Percentiles rank a stretch among this genome's conserved stretches.
These are phyloP conservation scores for Urochloa ruziziensis DNA, from an alignment of 176 grass and related monocot species.

Conservation along the genomic window DNA sequence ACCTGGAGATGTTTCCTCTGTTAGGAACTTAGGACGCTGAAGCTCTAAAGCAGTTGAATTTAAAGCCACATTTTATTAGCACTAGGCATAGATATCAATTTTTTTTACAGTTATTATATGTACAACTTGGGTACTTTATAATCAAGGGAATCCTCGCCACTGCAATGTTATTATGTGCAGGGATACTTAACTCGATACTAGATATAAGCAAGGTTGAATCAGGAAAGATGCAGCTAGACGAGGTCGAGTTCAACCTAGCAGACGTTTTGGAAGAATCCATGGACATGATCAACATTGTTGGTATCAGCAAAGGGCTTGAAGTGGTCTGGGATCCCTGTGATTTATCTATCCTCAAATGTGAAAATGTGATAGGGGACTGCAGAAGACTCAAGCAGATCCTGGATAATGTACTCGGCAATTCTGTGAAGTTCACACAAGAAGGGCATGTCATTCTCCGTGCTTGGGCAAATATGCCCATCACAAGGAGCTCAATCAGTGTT, in stretches of 20 bases:
- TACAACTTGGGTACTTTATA: too few relatives aligned
- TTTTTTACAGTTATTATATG: too few relatives aligned
- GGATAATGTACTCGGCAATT: slow-evolving; percentile 70
- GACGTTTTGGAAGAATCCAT: slow-evolving; percentile 64
- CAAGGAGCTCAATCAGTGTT: background rate
- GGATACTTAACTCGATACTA: slow-evolving; percentile 64
- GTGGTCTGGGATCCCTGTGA: slow-evolving; percentile 80
- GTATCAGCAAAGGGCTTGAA: slow-evolving; percentile 53
- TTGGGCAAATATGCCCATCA: slow-evolving; percentile 51
- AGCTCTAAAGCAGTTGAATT: too few relatives aligned
- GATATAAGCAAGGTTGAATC: slow-evolving; percentile 72
- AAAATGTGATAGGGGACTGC: slow-evolving; percentile 43
- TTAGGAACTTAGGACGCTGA: too few relatives aligned
- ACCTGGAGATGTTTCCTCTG: too few relatives aligned
- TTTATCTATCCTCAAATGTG: slow-evolving; percentile 43
- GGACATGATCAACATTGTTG: slow-evolving; percentile 51
- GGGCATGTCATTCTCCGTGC: slow-evolving; percentile 57
- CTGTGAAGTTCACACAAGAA: slow-evolving; percentile 58
- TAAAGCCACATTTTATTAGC: too few relatives aligned
- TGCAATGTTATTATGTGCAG: slow-evolving; percentile 25
- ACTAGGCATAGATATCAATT: too few relatives aligned
- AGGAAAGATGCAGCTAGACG: slow-evolving; percentile 72
- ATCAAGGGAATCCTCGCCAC: background rate
- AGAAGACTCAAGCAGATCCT: slow-evolving; percentile 62
- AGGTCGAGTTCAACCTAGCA: slow-evolving; percentile 52